These are phyloP conservation scores for Chara braunii DNA, from an alignment of 139 green algal genomes.

Conservation along the genomic window DNA sequence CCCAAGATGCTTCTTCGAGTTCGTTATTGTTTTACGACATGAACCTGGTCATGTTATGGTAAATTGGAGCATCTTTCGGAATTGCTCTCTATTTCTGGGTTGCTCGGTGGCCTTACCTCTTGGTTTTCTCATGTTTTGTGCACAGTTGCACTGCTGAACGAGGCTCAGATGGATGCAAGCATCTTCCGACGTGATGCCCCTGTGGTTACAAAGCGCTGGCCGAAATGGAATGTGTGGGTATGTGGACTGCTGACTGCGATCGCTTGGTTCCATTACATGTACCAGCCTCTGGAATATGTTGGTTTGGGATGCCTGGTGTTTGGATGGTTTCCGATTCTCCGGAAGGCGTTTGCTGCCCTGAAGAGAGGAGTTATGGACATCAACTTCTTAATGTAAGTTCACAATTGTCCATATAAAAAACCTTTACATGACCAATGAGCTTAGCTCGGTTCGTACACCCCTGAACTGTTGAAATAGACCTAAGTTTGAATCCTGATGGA, in stretches of 20 bases:
- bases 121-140: neutral
- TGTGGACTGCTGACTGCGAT: slow-evolving; percentile 46
- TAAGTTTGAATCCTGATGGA: too few species aligned
- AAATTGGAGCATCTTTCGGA: too few species aligned
- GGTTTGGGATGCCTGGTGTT: slow-evolving; percentile 49
- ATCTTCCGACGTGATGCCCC: slow-evolving; percentile 25
- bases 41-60: too few species aligned
- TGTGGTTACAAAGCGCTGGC: slow-evolving; percentile 5
- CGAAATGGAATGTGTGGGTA: slow-evolving; percentile 36
- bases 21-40: too few species aligned
- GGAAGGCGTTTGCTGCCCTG: slow-evolving; percentile 40
- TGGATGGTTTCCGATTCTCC: slow-evolving; percentile 41
- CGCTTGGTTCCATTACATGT: slow-evolving; percentile 51
- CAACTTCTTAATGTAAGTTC: slow-evolving; percentile 53
- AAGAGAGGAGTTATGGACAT: slow-evolving; percentile 51
- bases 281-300: slow-evolving; percentile 44
- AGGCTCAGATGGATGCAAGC: slow-evolving; percentile 49
- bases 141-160: slow-evolving; percentile 57
- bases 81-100: too few species aligned
- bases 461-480: too few species aligned
- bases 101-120: too few species aligned
- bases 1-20: too few species aligned
- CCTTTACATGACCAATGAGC: too few species aligned
- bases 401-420: too few species aligned
- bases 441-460: too few species aligned